Base-by-base conservation (phyloP, 176 grass and related monocot species). In the Saccharum spontaneum region DNA sequence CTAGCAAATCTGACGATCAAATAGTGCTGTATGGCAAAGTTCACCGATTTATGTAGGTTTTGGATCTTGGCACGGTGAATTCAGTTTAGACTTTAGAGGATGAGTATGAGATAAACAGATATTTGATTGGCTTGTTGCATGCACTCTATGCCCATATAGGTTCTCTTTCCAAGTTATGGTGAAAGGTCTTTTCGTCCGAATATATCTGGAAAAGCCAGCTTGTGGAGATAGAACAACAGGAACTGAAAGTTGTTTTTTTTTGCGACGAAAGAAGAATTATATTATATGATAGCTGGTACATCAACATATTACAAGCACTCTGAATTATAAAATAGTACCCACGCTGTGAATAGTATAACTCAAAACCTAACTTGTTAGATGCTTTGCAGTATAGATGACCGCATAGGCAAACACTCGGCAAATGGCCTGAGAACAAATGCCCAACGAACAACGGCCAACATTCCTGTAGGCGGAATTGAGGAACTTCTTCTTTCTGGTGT, bases 231-330 rank as follows among this genome's bases (percentile, higher is more conserved):
- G 12, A 57, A 7, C 62, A 59, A 82, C 80, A 71, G 15, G 34
- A 60, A 4, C 49, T 82, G 80, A 82, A 71, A 82, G 34, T 60
- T 71, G 22, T 59, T 71, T n/a, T n/a, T n/a, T n/a, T n/a, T n/a
- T n/a, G n/a, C n/a, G n/a, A n/a, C n/a, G n/a, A n/a, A n/a, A n/a
- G n/a, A n/a, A n/a, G n/a, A n/a, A n/a, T n/a, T n/a, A n/a, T n/a
- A n/a, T n/a, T n/a, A n/a, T n/a, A n/a, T n/a, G n/a, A n/a, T n/a
- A n/a, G n/a, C n/a, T n/a, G n/a, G n/a, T n/a, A n/a, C n/a, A n/a
- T n/a, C n/a, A n/a, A n/a, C n/a, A n/a, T n/a, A n/a, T n/a, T n/a
- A n/a, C n/a, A n/a, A n/a, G n/a, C n/a, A n/a, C n/a, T n/a, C n/a
- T n/a, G n/a, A n/a, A n/a, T n/a, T n/a, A n/a, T n/a, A n/a, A n/a